These are phyloP conservation scores for Fusarium beomiforme DNA, from an alignment of 2,329 filamentous ascomycete species.

Conservation along the genomic window DNA sequence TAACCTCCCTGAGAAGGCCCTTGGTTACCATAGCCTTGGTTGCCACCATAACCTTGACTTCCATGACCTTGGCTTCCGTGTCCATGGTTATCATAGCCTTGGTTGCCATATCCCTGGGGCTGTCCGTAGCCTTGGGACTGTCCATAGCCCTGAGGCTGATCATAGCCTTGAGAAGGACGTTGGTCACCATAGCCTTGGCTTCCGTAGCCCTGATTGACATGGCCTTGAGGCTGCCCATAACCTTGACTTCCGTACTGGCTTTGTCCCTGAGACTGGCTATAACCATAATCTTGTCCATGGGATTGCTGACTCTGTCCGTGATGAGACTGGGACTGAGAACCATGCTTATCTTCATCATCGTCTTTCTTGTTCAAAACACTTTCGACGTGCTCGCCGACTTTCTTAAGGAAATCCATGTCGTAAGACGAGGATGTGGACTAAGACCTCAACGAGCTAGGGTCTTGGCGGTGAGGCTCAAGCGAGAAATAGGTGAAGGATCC, in stretches of 20 bases:
- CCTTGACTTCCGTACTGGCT: constrained; percentile 5
- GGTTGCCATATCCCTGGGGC: background rate
- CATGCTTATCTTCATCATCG: constrained; percentile 50
- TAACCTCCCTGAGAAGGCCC: constrained; percentile 10
- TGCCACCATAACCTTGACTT: constrained; percentile 37
- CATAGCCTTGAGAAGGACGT: constrained; percentile 38
- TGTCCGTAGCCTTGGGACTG: background rate
- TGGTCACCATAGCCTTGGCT: background rate
- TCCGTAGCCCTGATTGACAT: background rate
- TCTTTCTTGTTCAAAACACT: constrained; percentile 47
- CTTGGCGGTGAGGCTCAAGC: background rate
- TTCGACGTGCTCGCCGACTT: constrained; percentile 38
- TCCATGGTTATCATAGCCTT: background rate
- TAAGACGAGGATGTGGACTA: background rate
- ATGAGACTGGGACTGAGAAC: constrained; percentile 53
- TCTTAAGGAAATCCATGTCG: constrained; percentile 51
- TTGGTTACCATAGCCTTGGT: background rate
- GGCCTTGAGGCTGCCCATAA: background rate
- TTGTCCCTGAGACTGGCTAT: constrained; percentile 16
- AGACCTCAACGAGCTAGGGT: background rate
- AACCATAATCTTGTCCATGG: constrained; percentile 40
- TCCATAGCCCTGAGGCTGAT: background rate
- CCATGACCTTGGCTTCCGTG: background rate
- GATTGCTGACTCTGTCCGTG: constrained; percentile 3
- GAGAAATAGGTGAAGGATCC: background rate